Evolutionary conservation across 805 yeast species (phyloP), one percentile per base, ranked within the genome.

Genomic region (Saturnispora halmiae): DNA sequence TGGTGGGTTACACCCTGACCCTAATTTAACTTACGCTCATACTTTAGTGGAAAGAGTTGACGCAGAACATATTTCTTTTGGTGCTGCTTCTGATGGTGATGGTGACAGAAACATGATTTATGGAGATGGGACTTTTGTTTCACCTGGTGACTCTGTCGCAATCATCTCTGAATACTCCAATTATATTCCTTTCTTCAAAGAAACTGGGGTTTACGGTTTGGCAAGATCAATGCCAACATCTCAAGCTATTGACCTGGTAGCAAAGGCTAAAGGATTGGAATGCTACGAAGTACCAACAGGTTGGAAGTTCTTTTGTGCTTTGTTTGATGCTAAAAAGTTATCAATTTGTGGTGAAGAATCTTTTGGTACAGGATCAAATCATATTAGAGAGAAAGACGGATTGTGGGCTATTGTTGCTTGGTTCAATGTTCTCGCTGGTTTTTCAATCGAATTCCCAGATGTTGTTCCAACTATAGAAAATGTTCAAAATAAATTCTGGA

Each of bases 81-180:
- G 98, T 48, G 97, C 97, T 29, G 97, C 97, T 7, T 82, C 95
- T n/a, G 98, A 86, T 59, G 98, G 98, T 62, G 98, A 90, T 54
- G 98, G 98, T 61, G 98, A 90, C 60, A 78, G 98, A 66, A 90
- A 90, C 62, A 90, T 90, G 98, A 90, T 90, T 55, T 92, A 92
- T 61, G 98, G 98, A 45, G 86, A 85, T 31, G 82, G 82, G 35
- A 75, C 96, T 2, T 90, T 90, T 62, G 97, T 90, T 11, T 87
- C 96, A 1, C 98, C 98, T 7, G 97, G 98, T 59, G 98, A 90
- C 62, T 83, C 95, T 4, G 97, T 90, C 26, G 97, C 98, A 32
- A 90, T 90, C 51, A 90, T 90, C 59, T 88, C 96, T 14, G 96
- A 92, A 65, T 83, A 90, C 56, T 92, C 95, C 13, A 75, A 72